Conservation (phyloP, 73 alveolate species). For the Tetrahymena malaccensis region DNA sequence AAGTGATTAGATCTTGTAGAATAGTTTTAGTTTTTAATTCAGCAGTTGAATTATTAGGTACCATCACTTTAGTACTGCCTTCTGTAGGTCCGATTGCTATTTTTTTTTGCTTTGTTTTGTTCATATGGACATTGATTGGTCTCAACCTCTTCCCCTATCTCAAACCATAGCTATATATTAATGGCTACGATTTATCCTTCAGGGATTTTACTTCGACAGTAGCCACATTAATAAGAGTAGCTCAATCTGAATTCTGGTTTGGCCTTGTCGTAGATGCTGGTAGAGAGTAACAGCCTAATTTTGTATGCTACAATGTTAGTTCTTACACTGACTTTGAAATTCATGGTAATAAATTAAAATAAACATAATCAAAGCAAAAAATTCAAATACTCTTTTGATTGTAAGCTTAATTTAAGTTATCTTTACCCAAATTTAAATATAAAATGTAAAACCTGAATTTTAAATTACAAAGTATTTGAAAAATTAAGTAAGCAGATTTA, state of each 20-base stretch:
- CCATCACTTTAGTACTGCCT: background rate
- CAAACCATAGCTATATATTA: background rate
- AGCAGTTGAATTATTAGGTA: background rate
- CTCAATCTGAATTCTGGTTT: conserved; percentile 37
- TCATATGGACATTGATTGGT: conserved; percentile 28
- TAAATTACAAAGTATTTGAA: too few species aligned
- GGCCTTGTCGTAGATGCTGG: conserved; percentile 13
- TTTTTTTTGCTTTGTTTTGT: background rate
- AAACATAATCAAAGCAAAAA: too few species aligned
- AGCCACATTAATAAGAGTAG: conserved; percentile 22
- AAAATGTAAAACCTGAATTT: too few species aligned
- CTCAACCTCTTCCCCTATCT: conserved; percentile 26
- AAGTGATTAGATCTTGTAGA: background rate
- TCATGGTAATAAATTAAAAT: background rate
- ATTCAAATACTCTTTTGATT: too few species aligned
- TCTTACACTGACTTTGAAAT: conserved; percentile 1
- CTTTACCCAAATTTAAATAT: too few species aligned
- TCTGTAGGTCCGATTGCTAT: background rate
- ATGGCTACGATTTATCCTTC: conserved; percentile 27
- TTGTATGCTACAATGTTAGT: conserved; percentile 12
- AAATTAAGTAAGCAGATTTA: too few species aligned
- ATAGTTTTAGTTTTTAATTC: background rate
- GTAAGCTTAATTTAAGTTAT: background rate
- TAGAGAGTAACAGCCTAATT: conserved; percentile 14
- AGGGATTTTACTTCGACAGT: conserved; percentile 25